Percentiles rank a stretch among this genome's conserved stretches.
Conservation (phyloP, 78 protist genomes). For the Mastigamoeba balamuthi region DNA sequence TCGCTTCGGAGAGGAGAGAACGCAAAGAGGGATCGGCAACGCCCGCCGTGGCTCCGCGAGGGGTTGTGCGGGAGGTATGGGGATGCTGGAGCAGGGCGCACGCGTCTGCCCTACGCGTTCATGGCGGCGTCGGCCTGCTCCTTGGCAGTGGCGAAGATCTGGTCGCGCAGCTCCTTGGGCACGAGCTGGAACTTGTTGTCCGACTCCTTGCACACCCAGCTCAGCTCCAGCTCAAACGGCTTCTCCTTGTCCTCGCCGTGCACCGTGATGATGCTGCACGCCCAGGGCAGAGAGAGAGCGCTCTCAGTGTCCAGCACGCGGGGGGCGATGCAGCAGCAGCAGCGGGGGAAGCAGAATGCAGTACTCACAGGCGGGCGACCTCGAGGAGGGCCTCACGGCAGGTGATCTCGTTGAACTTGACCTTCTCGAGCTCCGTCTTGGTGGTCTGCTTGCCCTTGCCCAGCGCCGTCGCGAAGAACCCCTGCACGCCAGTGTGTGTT, state of each 20-base stretch:
- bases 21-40: too few relatives aligned
- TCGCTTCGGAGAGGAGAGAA: too few relatives aligned
- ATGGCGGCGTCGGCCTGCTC: background rate
- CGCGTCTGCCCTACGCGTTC: background rate
- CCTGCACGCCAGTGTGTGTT: background rate
- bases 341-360: background rate
- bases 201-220: slow-evolving; percentile 78
- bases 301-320: background rate
- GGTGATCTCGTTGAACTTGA: slow-evolving; percentile 61
- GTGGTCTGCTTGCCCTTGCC: slow-evolving; percentile 91
- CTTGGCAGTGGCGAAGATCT: slow-evolving; percentile 39
- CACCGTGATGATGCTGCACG: slow-evolving; percentile 57
- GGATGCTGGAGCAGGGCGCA: too few relatives aligned
- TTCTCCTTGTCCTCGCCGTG: slow-evolving; percentile 94
- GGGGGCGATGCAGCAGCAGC: background rate
- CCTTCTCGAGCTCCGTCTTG: slow-evolving; percentile 89
- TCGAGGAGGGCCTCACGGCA: slow-evolving; percentile 73
- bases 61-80: too few relatives aligned
- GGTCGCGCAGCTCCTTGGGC: slow-evolving; percentile 25
- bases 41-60: too few relatives aligned
- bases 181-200: slow-evolving; percentile 19
- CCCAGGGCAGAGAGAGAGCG: background rate
- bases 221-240: slow-evolving; percentile 85
- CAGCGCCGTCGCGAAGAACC: slow-evolving; percentile 64
- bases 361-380: slow-evolving; percentile 63